Evolutionary conservation across 1,284 basidiomycete genomes (phyloP).

Genomic region (Tremellales sp.): DNA sequence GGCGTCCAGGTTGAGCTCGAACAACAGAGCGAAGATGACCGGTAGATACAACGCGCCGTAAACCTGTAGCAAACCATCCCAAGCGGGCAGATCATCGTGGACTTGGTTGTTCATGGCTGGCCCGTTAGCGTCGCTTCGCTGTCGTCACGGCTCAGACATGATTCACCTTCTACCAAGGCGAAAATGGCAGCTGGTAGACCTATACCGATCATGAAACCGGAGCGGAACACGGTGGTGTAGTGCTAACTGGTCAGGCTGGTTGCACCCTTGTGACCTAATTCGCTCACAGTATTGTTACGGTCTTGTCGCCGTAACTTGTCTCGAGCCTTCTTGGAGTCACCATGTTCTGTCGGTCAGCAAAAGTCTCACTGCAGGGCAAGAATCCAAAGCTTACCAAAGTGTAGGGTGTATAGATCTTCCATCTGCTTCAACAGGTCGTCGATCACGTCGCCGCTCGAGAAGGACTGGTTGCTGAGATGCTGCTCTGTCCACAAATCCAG

Average conservation of each 20-base stretch:
- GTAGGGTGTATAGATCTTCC: constrained; percentile 66
- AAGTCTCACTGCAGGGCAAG: not conserved
- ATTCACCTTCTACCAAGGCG: constrained; percentile 66
- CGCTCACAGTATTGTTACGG: constrained; percentile 52
- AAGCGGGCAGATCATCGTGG: constrained; percentile 61
- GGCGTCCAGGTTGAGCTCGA: constrained; percentile 74
- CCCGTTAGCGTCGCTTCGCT: not conserved
- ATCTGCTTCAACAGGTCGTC: constrained; percentile 66
- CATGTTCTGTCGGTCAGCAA: constrained; percentile 57
- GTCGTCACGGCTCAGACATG: not conserved
- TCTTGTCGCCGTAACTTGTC: constrained; percentile 61
- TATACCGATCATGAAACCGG: constrained; percentile 72
- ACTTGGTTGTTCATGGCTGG: constrained; percentile 62
- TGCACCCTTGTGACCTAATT: not conserved
- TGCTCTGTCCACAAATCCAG: constrained; percentile 72
- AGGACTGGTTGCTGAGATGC: constrained; percentile 55
- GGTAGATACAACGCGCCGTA: constrained; percentile 75
- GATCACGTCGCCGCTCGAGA: constrained; percentile 57
- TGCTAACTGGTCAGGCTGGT: constrained; percentile 52
- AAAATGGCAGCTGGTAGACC: constrained; percentile 68
- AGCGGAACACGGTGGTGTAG: constrained; percentile 69
- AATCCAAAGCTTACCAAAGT: constrained; percentile 62
- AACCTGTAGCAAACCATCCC: constrained; percentile 71
- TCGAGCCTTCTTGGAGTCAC: constrained; percentile 75
- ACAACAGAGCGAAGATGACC: constrained; percentile 68